Conservation (phyloP, 108 stramenopile species). For the Nannochloropsis gaditana region DNA sequence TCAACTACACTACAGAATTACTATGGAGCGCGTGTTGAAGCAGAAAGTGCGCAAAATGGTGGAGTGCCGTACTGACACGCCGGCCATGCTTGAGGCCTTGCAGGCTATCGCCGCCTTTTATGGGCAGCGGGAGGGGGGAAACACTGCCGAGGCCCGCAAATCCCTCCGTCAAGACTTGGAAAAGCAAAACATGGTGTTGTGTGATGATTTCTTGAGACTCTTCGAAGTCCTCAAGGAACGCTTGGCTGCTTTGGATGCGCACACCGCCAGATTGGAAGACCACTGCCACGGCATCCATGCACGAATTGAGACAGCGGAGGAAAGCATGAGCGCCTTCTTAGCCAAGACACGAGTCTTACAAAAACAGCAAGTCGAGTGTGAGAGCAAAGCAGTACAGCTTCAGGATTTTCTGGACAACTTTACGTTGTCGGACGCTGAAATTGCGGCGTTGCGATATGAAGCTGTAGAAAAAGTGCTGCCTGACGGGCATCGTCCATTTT, state of each 20-base stretch:
- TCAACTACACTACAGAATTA: background rate
- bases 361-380: slow-evolving; percentile 28
- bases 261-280: slow-evolving; percentile 37
- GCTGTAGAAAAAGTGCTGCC: background rate
- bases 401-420: slow-evolving; percentile 33
- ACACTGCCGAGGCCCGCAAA: slow-evolving; percentile 38
- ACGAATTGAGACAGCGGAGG: slow-evolving; percentile 36
- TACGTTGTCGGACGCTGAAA: slow-evolving; percentile 10
- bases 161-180: slow-evolving; percentile 48
- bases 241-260: slow-evolving; percentile 30
- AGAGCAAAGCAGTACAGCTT: slow-evolving; percentile 34
- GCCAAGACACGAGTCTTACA: slow-evolving; percentile 31
- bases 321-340: slow-evolving; percentile 43
- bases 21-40: slow-evolving; percentile 41
- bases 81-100: slow-evolving; percentile 53
- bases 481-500: slow-evolving; percentile 30
- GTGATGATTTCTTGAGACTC: slow-evolving; percentile 39
- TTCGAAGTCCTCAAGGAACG: slow-evolving; percentile 41
- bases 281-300: slow-evolving; percentile 35
- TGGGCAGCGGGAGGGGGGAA: slow-evolving; percentile 41
- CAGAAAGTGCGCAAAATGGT: slow-evolving; percentile 56
- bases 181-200: slow-evolving; percentile 46
- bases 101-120: slow-evolving; percentile 53
- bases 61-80: slow-evolving; percentile 53
- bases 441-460: background rate